phyloP scores from a whole-genome alignment of 1,139 yeast genomes.

The Arxiozyma slooffiae region DNA sequence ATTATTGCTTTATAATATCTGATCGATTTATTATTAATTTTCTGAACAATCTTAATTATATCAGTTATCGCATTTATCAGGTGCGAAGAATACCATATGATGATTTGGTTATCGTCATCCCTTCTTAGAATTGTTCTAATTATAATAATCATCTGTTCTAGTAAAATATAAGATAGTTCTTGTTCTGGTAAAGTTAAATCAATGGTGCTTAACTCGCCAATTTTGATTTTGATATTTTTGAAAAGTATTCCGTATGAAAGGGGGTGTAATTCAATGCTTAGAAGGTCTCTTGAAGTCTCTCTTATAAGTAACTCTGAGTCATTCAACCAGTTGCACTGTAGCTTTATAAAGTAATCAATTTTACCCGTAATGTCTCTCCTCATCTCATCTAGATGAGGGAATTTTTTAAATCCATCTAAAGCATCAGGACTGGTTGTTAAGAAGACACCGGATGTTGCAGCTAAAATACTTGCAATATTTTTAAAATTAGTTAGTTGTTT shows the following conservation, averaged over 20 bases:
- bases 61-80: constrained; percentile 32
- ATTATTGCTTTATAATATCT: constrained; percentile 44
- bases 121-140: constrained; percentile 36
- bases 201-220: constrained; percentile 15
- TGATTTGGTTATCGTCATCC: constrained; percentile 31
- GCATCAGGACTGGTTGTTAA: constrained; percentile 32
- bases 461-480: constrained; percentile 53
- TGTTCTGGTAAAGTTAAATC: constrained; percentile 21
- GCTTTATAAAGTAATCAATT: constrained; percentile 41
- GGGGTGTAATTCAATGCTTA: constrained; percentile 39
- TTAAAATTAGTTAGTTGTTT: constrained; percentile 37
- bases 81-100: constrained; percentile 34
- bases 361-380: constrained; percentile 35
- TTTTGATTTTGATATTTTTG: constrained; percentile 17
- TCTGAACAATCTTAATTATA: constrained; percentile 33
- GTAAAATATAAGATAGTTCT: constrained; percentile 25
- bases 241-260: constrained; percentile 35
- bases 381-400: constrained; percentile 25
- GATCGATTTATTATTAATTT: constrained; percentile 28
- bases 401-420: constrained; percentile 25
- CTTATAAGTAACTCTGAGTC: constrained; percentile 44
- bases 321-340: constrained; percentile 36
- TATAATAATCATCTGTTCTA: constrained; percentile 36
- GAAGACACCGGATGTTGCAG: constrained; percentile 50
- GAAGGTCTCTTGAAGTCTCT: constrained; percentile 41